Percentiles rank a stretch among this genome's conserved stretches.
These are phyloP conservation scores for Salix arbutifolia DNA, from an alignment of 345 rosid genomes.

Conservation along the genomic window DNA sequence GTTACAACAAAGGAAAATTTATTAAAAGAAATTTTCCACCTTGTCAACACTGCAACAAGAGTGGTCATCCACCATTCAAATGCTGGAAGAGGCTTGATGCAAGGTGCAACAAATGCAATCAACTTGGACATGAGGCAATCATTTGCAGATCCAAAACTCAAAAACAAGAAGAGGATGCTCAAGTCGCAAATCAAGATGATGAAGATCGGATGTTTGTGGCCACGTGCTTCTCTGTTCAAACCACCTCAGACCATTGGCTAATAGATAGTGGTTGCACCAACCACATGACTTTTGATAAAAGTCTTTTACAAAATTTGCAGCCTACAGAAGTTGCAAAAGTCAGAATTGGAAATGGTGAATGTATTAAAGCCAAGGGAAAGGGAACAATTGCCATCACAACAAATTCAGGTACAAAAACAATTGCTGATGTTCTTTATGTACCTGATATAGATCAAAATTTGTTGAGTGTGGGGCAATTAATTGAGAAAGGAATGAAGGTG, in stretches of 20 bases:
- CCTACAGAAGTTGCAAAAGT: not conserved
- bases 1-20: no score
- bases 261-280: not conserved
- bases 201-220: no score
- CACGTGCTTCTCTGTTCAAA: no score
- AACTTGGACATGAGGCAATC: no score
- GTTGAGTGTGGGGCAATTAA: conserved; percentile 11
- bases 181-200: no score
- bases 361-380: not conserved
- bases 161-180: no score
- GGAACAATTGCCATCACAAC: not conserved
- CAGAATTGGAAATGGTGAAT: not conserved
- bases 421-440: conserved; percentile 7
- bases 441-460: conserved; percentile 5
- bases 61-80: no score
- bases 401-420: not conserved
- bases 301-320: not conserved
- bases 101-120: no score
- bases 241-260: not conserved
- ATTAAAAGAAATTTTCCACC: no score
- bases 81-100: no score
- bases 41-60: no score
- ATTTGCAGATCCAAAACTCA: no score
- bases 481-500: not conserved
- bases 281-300: not conserved